phyloP scores from a whole-genome alignment of 129 eudicot genomes.

The Saposhnikovia divaricata region DNA sequence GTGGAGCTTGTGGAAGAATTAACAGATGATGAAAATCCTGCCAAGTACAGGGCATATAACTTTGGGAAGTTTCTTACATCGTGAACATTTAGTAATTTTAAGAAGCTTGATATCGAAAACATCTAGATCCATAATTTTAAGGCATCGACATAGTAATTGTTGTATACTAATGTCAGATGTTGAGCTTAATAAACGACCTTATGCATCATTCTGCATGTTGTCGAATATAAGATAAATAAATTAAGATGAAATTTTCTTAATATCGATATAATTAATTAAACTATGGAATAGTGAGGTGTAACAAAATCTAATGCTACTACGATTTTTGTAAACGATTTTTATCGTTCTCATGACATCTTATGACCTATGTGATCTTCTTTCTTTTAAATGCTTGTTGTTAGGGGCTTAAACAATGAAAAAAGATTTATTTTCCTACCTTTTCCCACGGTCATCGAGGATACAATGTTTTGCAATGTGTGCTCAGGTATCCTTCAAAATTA shows the following conservation, averaged over 20 bases:
- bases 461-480: no score
- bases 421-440: no score
- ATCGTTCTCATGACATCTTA: no score
- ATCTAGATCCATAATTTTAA: constrained; percentile 56
- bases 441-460: no score
- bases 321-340: no score
- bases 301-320: no score
- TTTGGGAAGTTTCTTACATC: constrained; percentile 58
- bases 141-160: constrained; percentile 8
- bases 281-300: background rate
- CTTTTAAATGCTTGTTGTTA: no score
- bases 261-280: background rate
- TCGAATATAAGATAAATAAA: no score
- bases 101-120: constrained; percentile 64
- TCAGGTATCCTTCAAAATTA: no score
- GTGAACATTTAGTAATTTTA: constrained; percentile 48
- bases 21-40: constrained; percentile 36
- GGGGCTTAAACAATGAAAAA: no score
- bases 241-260: background rate
- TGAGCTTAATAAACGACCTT: background rate
- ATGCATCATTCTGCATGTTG: no score
- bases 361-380: no score
- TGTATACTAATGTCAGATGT: background rate
- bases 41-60: constrained; percentile 49
- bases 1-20: constrained; percentile 66